These are phyloP conservation scores for Myriosclerotinia duriaeana DNA, from an alignment of 2,329 filamentous ascomycete genomes.

Conservation along the genomic window DNA sequence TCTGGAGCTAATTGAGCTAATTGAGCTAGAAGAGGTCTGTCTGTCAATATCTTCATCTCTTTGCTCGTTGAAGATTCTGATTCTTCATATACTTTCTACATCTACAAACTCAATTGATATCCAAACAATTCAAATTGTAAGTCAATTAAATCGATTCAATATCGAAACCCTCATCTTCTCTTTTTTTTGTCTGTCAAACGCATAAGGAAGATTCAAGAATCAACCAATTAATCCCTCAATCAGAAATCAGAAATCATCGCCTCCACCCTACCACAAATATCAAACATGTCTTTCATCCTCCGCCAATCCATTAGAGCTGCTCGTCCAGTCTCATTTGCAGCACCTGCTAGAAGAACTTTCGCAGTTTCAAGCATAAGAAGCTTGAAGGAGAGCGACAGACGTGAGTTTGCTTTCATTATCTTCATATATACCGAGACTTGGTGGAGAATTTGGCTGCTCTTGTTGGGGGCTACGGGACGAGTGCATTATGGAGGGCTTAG, in stretches of 20 bases:
- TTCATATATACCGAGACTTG: neutral
- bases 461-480: neutral
- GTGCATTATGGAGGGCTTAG: neutral
- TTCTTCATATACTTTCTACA: neutral
- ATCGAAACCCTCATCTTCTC: neutral
- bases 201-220: neutral
- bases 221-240: neutral
- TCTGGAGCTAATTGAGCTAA: too few relatives aligned
- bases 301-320: slow-evolving; percentile 29
- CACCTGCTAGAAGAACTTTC: slow-evolving; percentile 27
- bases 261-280: neutral
- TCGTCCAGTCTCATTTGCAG: slow-evolving; percentile 22
- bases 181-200: neutral
- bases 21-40: neutral
- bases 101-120: neutral
- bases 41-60: neutral
- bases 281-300: slow-evolving; percentile 36
- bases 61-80: neutral
- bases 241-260: neutral
- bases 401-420: slow-evolving; percentile 31
- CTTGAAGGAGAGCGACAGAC: slow-evolving; percentile 39
- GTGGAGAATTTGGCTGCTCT: neutral
- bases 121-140: neutral
- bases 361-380: slow-evolving; percentile 26
- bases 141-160: neutral